Percentiles rank a stretch among this genome's conserved stretches.
phyloP scores from a whole-genome alignment of 2,329 filamentous ascomycete genomes.

The Diaporthe ampelina region DNA sequence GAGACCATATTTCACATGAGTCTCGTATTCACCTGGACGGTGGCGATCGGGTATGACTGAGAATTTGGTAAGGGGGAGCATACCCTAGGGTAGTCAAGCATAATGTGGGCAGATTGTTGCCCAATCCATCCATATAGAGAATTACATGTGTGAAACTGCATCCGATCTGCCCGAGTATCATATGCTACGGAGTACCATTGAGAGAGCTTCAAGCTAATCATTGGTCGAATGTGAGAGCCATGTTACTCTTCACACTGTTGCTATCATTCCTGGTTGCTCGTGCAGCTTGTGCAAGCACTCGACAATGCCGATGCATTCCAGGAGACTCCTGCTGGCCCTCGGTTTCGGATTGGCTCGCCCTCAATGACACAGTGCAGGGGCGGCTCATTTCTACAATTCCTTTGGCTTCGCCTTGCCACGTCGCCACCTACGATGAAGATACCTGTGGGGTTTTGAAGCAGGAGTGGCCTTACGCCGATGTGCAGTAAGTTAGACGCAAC shows the following conservation, averaged over 20 bases:
- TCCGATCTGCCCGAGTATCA: conserved; percentile 5
- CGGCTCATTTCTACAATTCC: conserved; percentile 52
- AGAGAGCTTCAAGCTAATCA: conserved; percentile 3
- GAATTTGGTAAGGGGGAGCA: conserved; percentile 1
- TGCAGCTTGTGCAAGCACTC: conserved; percentile 14
- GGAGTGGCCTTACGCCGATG: conserved; percentile 15
- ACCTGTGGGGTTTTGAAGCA: conserved; percentile 12
- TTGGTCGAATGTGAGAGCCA: neutral
- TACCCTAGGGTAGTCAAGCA: too few species aligned
- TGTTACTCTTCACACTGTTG: conserved; percentile 5
- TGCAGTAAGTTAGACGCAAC: conserved; percentile 4
- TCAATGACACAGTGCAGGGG: conserved; percentile 64
- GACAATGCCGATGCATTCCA: conserved; percentile 53
- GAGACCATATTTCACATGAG: neutral
- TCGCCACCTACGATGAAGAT: neutral
- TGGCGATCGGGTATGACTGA: conserved; percentile 7
- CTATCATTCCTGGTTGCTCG: conserved; percentile 5
- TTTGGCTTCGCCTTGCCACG: conserved; percentile 15
- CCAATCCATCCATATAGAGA: conserved; percentile 3
- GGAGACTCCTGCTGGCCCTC: conserved; percentile 65
- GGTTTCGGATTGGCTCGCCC: conserved; percentile 55
- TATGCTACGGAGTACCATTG: conserved; percentile 6
- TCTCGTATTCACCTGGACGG: neutral
- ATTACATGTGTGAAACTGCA: conserved; percentile 11
- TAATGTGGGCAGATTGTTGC: conserved; percentile 1